Percentiles rank a stretch among this genome's conserved stretches.
Conservation (phyloP, 2,329 filamentous ascomycete genomes). For the Aspergillus flavus region DNA sequence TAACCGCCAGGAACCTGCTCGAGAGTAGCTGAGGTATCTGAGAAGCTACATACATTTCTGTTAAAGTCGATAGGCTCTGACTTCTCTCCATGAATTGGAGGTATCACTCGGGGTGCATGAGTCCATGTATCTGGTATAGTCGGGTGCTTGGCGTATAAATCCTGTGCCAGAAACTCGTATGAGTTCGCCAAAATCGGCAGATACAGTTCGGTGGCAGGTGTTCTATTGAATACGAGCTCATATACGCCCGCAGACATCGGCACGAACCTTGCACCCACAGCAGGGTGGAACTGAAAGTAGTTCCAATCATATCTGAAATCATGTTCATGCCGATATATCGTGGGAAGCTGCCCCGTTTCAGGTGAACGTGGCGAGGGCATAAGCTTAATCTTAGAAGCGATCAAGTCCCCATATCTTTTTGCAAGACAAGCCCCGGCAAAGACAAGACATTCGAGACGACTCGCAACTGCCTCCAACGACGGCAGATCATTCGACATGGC, state of each 20-base stretch:
- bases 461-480: background rate
- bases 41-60: slow-evolving; percentile 5
- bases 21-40: background rate
- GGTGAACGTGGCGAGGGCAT: slow-evolving; percentile 8
- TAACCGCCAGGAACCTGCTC: background rate
- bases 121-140: slow-evolving; percentile 11
- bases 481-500: slow-evolving; percentile 5
- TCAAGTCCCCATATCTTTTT: slow-evolving; percentile 8
- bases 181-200: slow-evolving; percentile 9
- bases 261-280: slow-evolving; percentile 6
- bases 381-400: slow-evolving; percentile 5
- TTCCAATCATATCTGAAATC: slow-evolving; percentile 14
- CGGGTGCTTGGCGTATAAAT: slow-evolving; percentile 13
- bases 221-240: slow-evolving; percentile 12
- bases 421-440: slow-evolving; percentile 4
- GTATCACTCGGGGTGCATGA: slow-evolving; percentile 10
- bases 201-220: slow-evolving; percentile 3
- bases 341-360: slow-evolving; percentile 9
- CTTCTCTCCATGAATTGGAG: slow-evolving; percentile 10
- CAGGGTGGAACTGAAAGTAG: slow-evolving; percentile 11
- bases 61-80: slow-evolving; percentile 9
- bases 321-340: slow-evolving; percentile 9
- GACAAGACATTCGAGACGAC: slow-evolving; percentile 5
- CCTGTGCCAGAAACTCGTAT: slow-evolving; percentile 11
- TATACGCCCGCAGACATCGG: background rate